Conservation (phyloP, 164 flowering plant species). For the Protea cynaroides region DNA sequence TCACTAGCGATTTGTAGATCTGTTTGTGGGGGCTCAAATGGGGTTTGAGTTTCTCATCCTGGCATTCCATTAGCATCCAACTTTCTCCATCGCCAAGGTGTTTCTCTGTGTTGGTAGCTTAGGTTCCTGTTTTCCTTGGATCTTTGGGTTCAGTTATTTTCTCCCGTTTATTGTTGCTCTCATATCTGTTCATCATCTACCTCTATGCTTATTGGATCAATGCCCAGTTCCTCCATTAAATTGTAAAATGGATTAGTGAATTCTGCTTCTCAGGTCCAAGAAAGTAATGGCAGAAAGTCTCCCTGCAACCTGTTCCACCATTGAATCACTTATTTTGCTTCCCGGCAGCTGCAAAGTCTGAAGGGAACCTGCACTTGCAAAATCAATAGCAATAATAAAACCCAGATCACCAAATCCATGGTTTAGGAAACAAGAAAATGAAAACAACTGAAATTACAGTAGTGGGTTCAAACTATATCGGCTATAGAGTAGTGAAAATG, state of each 20-base stretch:
- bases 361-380: conserved; percentile 55
- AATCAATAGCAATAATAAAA: conserved; percentile 9
- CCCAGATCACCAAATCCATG: neutral
- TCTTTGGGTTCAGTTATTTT: too few relatives aligned
- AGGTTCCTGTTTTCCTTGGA: too few relatives aligned
- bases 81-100: too few relatives aligned
- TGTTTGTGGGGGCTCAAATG: neutral
- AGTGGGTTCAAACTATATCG: neutral
- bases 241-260: too few relatives aligned
- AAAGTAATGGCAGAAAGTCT: conserved; percentile 40
- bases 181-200: too few relatives aligned
- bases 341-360: conserved; percentile 47
- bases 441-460: neutral
- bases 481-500: neutral
- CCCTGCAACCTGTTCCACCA: conserved; percentile 46
- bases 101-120: too few relatives aligned
- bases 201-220: too few relatives aligned
- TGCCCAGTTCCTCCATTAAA: too few relatives aligned
- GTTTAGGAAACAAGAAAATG: neutral
- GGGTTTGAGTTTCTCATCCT: too few relatives aligned
- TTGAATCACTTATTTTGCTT: conserved; percentile 50
- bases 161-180: too few relatives aligned
- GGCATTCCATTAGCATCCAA: too few relatives aligned
- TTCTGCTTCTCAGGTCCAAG: conserved; percentile 66
- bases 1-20: too few relatives aligned